Evolutionary conservation across 495 filamentous ascomycete genomes (phyloP).

Genomic region (Schizothecium vesticola): DNA sequence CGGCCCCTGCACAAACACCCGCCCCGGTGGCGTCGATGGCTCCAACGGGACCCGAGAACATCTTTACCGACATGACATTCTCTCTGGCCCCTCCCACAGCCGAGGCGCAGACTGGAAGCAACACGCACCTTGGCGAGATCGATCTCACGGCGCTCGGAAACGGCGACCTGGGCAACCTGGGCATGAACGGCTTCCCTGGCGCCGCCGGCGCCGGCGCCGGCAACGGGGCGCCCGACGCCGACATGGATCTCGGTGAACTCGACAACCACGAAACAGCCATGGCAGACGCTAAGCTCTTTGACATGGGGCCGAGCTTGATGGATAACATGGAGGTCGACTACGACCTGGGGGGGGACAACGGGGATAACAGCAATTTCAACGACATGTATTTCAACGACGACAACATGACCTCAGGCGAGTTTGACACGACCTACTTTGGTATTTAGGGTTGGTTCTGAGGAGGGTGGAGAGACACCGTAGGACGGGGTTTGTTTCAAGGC

Average conservation of each 20-base stretch:
- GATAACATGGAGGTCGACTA: slow-evolving; percentile 35
- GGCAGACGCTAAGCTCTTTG: slow-evolving; percentile 33
- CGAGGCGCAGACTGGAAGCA: slow-evolving; percentile 20
- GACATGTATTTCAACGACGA: slow-evolving; percentile 37
- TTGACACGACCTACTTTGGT: slow-evolving; percentile 31
- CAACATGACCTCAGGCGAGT: slow-evolving; percentile 29
- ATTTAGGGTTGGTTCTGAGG: not conserved
- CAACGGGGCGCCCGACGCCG: slow-evolving; percentile 15
- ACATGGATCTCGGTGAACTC: slow-evolving; percentile 9
- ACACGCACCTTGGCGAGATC: not conserved
- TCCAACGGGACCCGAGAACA: slow-evolving; percentile 13
- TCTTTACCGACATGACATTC: slow-evolving; percentile 44
- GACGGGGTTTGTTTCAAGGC: not conserved
- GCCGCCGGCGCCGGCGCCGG: not conserved
- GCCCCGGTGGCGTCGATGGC: slow-evolving; percentile 5
- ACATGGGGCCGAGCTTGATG: slow-evolving; percentile 25
- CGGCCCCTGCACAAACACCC: not conserved
- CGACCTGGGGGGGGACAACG: slow-evolving; percentile 29
- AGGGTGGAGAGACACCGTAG: not conserved
- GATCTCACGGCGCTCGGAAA: slow-evolving; percentile 5
- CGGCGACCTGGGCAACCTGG: slow-evolving; percentile 3
- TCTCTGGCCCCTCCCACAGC: slow-evolving; percentile 33
- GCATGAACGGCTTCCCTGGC: not conserved
- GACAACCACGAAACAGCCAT: slow-evolving; percentile 14
- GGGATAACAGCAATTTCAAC: slow-evolving; percentile 38